Percentiles rank a stretch among this genome's conserved stretches.
Conservation (phyloP, 2,329 filamentous ascomycete species). For the Cercospora janseana region DNA sequence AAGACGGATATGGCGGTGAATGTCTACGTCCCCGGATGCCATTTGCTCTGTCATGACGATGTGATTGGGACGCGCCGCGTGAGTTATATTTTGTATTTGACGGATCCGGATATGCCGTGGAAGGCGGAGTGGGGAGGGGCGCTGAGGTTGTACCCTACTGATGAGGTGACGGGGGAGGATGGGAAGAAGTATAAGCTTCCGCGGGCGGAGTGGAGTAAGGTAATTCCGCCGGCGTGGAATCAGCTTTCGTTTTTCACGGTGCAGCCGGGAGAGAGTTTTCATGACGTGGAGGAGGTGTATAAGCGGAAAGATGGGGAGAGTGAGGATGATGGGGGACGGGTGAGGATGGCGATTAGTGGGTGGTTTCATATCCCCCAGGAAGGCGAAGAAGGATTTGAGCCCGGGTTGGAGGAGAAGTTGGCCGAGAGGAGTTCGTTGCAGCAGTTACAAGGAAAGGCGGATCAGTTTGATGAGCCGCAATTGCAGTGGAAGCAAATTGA, state of each 20-base stretch:
- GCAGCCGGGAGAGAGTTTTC: conserved; percentile 96
- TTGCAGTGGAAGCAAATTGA: conserved; percentile 52
- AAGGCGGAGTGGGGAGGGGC: conserved; percentile 90
- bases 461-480: conserved; percentile 81
- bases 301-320: conserved; percentile 59
- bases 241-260: conserved; percentile 98
- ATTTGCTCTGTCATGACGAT: conserved; percentile 94
- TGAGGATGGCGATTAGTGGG: conserved; percentile 96
- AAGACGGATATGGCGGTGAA: conserved; percentile 99
- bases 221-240: conserved; percentile 93
- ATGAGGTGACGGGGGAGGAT: conserved; percentile 60
- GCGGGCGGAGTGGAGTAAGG: conserved; percentile 71
- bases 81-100: conserved; percentile 95
- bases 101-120: conserved; percentile 89
- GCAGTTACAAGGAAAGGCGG: conserved; percentile 87
- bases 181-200: conserved; percentile 75
- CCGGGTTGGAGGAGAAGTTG: conserved; percentile 83
- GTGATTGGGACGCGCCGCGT: conserved; percentile 95
- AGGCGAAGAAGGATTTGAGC: conserved; percentile 86
- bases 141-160: conserved; percentile 77
- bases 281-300: conserved; percentile 98
- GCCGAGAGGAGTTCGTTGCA: conserved; percentile 87
- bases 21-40: conserved; percentile 93
- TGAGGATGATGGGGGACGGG: conserved; percentile 67
- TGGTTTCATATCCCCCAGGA: conserved; percentile 98